Conservation (phyloP, 2,329 filamentous ascomycete genomes). For the Paracamarosporium sp. region DNA sequence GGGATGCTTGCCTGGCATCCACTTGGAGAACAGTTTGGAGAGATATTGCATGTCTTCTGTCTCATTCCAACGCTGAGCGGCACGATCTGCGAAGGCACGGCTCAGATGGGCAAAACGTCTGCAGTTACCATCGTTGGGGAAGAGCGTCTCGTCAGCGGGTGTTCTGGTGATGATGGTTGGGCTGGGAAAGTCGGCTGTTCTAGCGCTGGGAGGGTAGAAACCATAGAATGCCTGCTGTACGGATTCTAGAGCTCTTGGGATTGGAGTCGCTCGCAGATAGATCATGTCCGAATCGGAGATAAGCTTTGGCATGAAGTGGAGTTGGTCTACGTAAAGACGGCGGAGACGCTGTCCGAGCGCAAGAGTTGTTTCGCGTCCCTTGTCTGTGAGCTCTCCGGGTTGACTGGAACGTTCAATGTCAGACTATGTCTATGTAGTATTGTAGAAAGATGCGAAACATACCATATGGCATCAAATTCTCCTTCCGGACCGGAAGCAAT, state of each 20-base stretch:
- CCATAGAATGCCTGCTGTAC: slow-evolving; percentile 59
- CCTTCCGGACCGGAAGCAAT: slow-evolving; percentile 71
- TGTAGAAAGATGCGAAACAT: slow-evolving; percentile 48
- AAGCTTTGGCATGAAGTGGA: slow-evolving; percentile 55
- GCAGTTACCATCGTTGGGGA: slow-evolving; percentile 58
- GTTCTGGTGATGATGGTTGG: slow-evolving; percentile 54
- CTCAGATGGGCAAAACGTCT: slow-evolving; percentile 56
- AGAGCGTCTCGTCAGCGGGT: slow-evolving; percentile 57
- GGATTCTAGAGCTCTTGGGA: slow-evolving; percentile 58
- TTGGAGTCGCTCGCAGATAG: slow-evolving; percentile 56
- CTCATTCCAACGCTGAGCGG: slow-evolving; percentile 57
- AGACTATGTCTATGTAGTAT: neutral
- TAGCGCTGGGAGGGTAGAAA: slow-evolving; percentile 53
- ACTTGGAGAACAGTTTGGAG: slow-evolving; percentile 77
- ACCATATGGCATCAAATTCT: slow-evolving; percentile 82
- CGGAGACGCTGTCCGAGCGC: slow-evolving; percentile 56
- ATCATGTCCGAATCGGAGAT: slow-evolving; percentile 53
- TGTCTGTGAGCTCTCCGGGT: slow-evolving; percentile 59
- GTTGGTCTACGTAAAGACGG: slow-evolving; percentile 58
- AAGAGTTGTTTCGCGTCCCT: slow-evolving; percentile 57
- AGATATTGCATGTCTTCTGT: slow-evolving; percentile 84
- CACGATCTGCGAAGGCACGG: slow-evolving; percentile 55
- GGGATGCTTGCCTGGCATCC: slow-evolving; percentile 75
- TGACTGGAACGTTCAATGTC: slow-evolving; percentile 32
- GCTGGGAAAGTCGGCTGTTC: slow-evolving; percentile 50